Base-by-base conservation (phyloP, 2,329 filamentous ascomycete species). In the Aspergillus aculeatinus region DNA sequence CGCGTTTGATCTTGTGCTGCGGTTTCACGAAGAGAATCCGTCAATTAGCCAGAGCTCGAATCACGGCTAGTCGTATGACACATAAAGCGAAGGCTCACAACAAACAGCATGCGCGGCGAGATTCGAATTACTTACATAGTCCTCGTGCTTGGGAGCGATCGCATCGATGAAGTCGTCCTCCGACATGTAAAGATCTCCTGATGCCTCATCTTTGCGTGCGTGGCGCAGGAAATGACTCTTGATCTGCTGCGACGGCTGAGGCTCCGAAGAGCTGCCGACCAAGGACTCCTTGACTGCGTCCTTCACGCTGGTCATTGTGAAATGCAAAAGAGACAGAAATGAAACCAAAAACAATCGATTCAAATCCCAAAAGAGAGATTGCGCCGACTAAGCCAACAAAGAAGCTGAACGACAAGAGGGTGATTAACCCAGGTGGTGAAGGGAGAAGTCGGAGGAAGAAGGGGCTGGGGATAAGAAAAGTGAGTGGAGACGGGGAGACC, bases 1-100 rank as follows among this genome's bases (percentile, higher is more conserved):
- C 90, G 68, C 94, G 89, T 80, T 92, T 91, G 82, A 99, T 98
- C 79, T 99, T 99, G 83, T 96, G 93, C 94, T 98, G 73, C 23
- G 31, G 42, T 47, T 25, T 9, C 27, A 6, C 6, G n/a, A 44
- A 11, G 27, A 25, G 11, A 53, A 19, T 23, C 52, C 39, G 50
- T 47, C 55, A 35, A 57, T 73, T 60, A 72, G 67, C 54, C 29
- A 51, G 7, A 55, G 39, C 42, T 53, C 25, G 19, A 6, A 48
- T 33, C 55, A 21, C 47, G 44, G 54, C 44, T 21, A 44, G 29
- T 55, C 42, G 48, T 52, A 65, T 65, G 63, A 67, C 62, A 63
- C 60, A 60, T 62, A 60, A 42, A 52, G 52, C 14, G 16, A 35
- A 12, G 11, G 33, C 33, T 35, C 39, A 19, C 6, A 19, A 19